These are phyloP conservation scores for Eucalyptus polybractea DNA, from an alignment of 345 rosid genomes.

Conservation along the genomic window DNA sequence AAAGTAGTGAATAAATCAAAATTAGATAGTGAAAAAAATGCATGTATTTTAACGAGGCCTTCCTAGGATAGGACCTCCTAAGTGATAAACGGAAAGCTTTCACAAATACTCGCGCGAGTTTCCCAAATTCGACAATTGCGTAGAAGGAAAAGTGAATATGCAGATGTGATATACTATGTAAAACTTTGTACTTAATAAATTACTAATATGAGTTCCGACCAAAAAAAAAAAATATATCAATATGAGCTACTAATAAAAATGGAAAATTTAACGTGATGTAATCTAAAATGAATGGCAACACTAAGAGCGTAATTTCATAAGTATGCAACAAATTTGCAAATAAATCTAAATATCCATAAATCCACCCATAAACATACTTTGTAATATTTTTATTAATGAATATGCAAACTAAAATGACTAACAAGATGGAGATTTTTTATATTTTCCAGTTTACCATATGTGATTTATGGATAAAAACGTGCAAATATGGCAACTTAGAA, in stretches of 20 bases:
- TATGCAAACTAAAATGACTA: not conserved
- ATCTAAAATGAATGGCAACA: not conserved
- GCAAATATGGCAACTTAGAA: not conserved
- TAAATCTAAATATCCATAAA: not conserved
- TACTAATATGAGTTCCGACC: not conserved
- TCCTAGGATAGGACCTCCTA: not conserved
- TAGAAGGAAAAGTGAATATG: not conserved
- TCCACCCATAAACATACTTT: not conserved
- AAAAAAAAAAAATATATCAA: too few relatives aligned
- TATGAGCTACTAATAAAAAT: not conserved
- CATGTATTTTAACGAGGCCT: not conserved
- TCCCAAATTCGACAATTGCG: not conserved
- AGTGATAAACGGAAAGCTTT: not conserved
- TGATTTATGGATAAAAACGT: not conserved
- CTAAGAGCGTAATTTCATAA: not conserved
- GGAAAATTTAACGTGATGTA: not conserved
- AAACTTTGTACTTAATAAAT: not conserved
- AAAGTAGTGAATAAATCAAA: not conserved
- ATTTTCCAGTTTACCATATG: not conserved
- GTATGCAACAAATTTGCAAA: not conserved
- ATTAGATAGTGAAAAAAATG: not conserved
- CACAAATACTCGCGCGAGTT: not conserved
- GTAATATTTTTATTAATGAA: not conserved
- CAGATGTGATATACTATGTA: not conserved
- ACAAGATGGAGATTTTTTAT: not conserved